Conservation (phyloP, 2,329 filamentous ascomycete genomes). For the Phialocephala sp. region DNA sequence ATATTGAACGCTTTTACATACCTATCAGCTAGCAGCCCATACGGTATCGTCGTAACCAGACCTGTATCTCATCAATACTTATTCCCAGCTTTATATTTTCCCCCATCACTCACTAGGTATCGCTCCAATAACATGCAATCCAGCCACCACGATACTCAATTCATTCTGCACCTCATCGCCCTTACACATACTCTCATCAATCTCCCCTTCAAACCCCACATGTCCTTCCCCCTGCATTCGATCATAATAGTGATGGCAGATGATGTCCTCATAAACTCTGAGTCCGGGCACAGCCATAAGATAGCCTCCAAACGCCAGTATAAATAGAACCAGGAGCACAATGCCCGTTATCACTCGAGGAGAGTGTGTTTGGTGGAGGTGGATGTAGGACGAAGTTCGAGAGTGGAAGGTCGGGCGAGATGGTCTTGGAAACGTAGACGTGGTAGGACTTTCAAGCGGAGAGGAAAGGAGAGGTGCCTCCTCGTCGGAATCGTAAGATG, state of each 20-base stretch:
- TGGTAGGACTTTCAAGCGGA: slow-evolving; percentile 14
- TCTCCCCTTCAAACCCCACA: slow-evolving; percentile 35
- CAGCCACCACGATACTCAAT: slow-evolving; percentile 45
- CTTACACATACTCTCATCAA: slow-evolving; percentile 48
- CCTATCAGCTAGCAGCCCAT: slow-evolving; percentile 48
- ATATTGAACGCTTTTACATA: slow-evolving; percentile 26
- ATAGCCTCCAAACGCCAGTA: slow-evolving; percentile 39
- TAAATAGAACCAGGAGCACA: slow-evolving; percentile 42
- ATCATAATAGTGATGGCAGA: slow-evolving; percentile 48
- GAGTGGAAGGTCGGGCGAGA: not conserved
- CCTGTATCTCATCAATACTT: slow-evolving; percentile 27
- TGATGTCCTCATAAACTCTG: slow-evolving; percentile 47
- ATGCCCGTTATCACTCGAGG: slow-evolving; percentile 43
- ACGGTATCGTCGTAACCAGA: slow-evolving; percentile 45
- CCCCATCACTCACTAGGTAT: slow-evolving; percentile 38
- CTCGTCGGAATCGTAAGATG: slow-evolving; percentile 12
- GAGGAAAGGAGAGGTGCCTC: slow-evolving; percentile 18
- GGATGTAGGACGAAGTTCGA: slow-evolving; percentile 19
- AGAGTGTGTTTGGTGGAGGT: slow-evolving; percentile 31
- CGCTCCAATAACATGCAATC: slow-evolving; percentile 40
- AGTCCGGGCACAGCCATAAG: slow-evolving; percentile 44
- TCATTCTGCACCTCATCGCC: slow-evolving; percentile 45
- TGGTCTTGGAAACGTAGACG: not conserved
- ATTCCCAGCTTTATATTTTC: not conserved
- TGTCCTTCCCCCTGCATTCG: slow-evolving; percentile 30